Evolutionary conservation across 1,284 basidiomycete species (phyloP), one percentile per base, ranked within the genome.

Genomic region (Cryptococcus sp.): DNA sequence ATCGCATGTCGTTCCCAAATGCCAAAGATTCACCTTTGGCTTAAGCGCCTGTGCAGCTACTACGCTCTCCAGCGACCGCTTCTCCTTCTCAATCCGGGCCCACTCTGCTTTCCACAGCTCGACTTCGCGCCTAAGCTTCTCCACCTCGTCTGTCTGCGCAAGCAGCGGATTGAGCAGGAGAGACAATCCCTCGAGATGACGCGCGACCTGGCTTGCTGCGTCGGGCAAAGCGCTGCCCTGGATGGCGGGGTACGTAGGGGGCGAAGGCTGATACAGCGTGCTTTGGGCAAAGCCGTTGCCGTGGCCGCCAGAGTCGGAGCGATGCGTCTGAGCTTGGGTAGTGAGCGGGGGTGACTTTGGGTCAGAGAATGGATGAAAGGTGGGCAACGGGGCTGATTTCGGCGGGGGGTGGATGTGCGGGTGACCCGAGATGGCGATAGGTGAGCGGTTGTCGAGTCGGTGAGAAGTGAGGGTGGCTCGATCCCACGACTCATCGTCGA

Each of bases 41-140:
- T 35, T 35, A 35, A 35, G 31, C 31, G 31, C 31, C 25, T 61
- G 62, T 0, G 60, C 66, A 1, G 55, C 46, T 20, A 72, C 53
- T 8, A 66, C 53, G 17, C 35, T 46, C 41, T 73, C 68, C 38
- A 78, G 60, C 48, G 62, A 49, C 47, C 54, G 59, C 61, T 70
- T 68, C 57, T 75, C 69, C 22, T 65, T 66, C 53, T 73, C 68
- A 44, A 62, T 48, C 40, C 63, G 62, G 42, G 59, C 60, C 69
- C 68, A 70, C 54, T 71, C 72, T 31, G 53, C 56, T 54, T 71
- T 68, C 66, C 77, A 71, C 57, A 71, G 61, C 53, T 70, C 63
- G 25, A 77, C 68, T 41, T 75, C 71, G 44, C 75, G 71, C 22
- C 72, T 74, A 48, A 80, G 70, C 47, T 65, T 63, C 20, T 74